Conservation (phyloP, 306 rosid species). For the Hippophae tibetana region DNA sequence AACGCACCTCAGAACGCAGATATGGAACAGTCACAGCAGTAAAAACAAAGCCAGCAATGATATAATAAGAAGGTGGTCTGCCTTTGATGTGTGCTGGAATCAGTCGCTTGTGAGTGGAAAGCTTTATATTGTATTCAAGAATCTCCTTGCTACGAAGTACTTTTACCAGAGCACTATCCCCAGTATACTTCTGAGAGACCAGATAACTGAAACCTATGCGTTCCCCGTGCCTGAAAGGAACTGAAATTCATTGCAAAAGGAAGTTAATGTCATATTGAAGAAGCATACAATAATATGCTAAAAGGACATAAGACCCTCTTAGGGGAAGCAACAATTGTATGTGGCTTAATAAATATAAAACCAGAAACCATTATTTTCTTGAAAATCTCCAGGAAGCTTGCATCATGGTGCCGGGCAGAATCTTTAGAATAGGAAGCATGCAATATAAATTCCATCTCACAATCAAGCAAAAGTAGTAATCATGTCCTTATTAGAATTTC, state of each 20-base stretch:
- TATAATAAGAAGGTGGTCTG: conserved; percentile 71
- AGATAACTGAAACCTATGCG: conserved; percentile 84
- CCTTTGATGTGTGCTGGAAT: conserved; percentile 73
- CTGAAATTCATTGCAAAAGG: conserved; percentile 26
- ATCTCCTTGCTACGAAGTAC: conserved; percentile 45
- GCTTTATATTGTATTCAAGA: conserved; percentile 44
- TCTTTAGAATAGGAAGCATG: too few relatives aligned
- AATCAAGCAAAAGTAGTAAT: too few relatives aligned
- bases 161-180: conserved; percentile 42
- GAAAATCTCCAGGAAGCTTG: too few relatives aligned
- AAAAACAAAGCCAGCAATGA: conserved; percentile 72
- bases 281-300: background rate
- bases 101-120: conserved; percentile 59
- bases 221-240: conserved; percentile 77
- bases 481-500: too few relatives aligned
- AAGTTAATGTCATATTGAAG: background rate
- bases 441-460: too few relatives aligned
- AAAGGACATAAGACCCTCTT: too few relatives aligned
- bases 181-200: conserved; percentile 74
- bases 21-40: conserved; percentile 69
- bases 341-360: too few relatives aligned
- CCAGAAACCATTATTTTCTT: too few relatives aligned
- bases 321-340: too few relatives aligned
- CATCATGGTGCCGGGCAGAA: too few relatives aligned
- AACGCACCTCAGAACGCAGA: conserved; percentile 74